phyloP scores from a whole-genome alignment of 768 basidiomycete genomes.

The Tephrocybe sp. region DNA sequence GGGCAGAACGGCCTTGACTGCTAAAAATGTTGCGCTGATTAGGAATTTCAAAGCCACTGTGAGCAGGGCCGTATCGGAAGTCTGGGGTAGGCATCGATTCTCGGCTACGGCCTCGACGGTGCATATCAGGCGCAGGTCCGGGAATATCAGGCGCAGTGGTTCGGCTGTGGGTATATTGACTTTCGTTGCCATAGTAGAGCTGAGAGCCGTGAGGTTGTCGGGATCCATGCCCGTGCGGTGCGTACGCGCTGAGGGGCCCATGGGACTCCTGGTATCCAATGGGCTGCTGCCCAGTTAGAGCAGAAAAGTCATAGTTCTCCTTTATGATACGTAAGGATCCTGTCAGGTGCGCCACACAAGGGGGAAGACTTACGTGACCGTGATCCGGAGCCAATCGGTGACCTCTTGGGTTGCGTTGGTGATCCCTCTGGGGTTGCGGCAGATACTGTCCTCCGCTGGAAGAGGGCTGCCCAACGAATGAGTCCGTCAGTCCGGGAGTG shows the following conservation, averaged over 20 bases:
- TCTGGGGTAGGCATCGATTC: neutral
- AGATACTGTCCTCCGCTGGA: neutral
- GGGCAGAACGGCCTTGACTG: neutral
- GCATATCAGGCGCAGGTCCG: neutral
- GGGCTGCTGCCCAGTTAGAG: conserved; percentile 5
- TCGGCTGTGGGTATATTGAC: neutral
- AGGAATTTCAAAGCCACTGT: neutral
- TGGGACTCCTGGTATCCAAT: conserved; percentile 10
- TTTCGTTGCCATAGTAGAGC: conserved; percentile 4
- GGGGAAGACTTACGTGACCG: conserved; percentile 4
- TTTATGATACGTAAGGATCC: neutral
- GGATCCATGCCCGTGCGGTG: neutral
- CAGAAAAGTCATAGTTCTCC: conserved; percentile 11
- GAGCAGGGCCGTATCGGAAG: neutral
- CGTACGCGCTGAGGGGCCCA: neutral
- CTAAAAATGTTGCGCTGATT: conserved; percentile 7
- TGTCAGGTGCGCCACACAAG: conserved; percentile 15
- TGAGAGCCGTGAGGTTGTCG: conserved; percentile 1
- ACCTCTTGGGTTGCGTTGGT: neutral
- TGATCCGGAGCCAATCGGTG: conserved; percentile 5
- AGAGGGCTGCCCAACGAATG: conserved; percentile 1
- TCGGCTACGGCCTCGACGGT: conserved; percentile 2
- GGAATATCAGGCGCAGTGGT: neutral
- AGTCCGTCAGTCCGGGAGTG: conserved; percentile 5
- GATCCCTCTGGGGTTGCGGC: neutral